Percentiles rank a stretch among this genome's conserved stretches.
phyloP scores from a whole-genome alignment of 192 early-diverging fungal genomes.

The Martensiomyces pterosporus region DNA sequence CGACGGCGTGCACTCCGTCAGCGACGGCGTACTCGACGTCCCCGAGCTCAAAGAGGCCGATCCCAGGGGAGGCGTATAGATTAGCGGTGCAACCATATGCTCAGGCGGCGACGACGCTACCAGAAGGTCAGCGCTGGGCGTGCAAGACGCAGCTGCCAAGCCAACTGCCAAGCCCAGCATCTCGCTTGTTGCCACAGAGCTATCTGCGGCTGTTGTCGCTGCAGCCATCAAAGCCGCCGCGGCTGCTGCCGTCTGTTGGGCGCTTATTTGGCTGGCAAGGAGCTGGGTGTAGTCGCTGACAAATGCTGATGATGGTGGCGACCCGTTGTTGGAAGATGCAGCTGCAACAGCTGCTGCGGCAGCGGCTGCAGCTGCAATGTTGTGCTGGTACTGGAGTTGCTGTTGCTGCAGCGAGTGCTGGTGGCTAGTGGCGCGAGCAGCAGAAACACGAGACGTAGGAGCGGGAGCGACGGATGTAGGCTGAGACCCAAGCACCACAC shows the following conservation, averaged over 20 bases:
- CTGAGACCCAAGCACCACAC: neutral
- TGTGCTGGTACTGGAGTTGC: constrained; percentile 12
- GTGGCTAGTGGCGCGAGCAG: too few relatives aligned
- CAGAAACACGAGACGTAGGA: too few relatives aligned
- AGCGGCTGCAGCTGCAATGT: neutral
- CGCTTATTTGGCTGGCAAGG: constrained; percentile 1
- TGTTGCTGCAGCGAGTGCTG: constrained; percentile 6
- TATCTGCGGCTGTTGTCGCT: constrained; percentile 1
- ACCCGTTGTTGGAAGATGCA: neutral
- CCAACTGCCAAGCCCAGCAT: too few relatives aligned
- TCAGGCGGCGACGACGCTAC: too few relatives aligned
- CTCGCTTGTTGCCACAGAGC: too few relatives aligned
- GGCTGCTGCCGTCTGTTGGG: constrained; percentile 4
- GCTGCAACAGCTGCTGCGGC: constrained; percentile 3
- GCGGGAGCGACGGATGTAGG: neutral
- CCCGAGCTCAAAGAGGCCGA: too few relatives aligned
- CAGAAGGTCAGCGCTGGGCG: constrained; percentile 6
- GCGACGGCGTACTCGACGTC: too few relatives aligned
- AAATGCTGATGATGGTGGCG: neutral
- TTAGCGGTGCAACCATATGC: too few relatives aligned
- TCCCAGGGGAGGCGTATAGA: too few relatives aligned
- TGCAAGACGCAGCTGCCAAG: constrained; percentile 3
- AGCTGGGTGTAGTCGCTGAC: constrained; percentile 7
- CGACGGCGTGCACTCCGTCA: too few relatives aligned
- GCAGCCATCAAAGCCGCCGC: neutral